Evolutionary conservation across 2,329 filamentous ascomycete genomes (phyloP).

Genomic region (Fusarium pseudoanthophilum): DNA sequence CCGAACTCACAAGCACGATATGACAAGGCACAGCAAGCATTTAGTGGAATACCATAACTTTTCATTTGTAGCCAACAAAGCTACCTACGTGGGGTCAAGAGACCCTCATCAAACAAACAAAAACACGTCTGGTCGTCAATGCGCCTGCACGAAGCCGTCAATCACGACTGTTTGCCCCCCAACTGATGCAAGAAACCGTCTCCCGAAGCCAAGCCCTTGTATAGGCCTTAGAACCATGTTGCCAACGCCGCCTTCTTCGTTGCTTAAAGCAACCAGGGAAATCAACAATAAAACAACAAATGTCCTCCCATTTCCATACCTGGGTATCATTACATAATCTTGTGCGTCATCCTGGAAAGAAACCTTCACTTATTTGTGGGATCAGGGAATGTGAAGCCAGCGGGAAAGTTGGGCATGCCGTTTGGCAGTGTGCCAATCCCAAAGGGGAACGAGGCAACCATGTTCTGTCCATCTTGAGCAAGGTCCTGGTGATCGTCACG

Average conservation of each 20-base stretch:
- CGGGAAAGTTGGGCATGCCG: conserved; percentile 56
- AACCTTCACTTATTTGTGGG: conserved; percentile 38
- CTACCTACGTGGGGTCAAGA: conserved; percentile 8
- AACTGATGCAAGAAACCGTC: conserved; percentile 20
- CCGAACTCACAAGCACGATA: not conserved
- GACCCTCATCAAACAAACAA: not conserved
- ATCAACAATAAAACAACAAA: conserved; percentile 29
- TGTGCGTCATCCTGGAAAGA: conserved; percentile 8
- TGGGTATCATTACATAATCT: conserved; percentile 36
- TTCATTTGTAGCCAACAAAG: conserved; percentile 21
- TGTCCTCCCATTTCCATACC: conserved; percentile 28
- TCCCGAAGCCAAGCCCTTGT: not conserved
- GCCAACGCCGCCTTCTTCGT: conserved; percentile 24
- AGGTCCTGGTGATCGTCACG: conserved; percentile 38
- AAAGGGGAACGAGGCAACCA: conserved; percentile 50
- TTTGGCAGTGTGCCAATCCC: conserved; percentile 55
- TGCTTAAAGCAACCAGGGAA: conserved; percentile 16
- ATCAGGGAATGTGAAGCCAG: conserved; percentile 54
- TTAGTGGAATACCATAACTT: conserved; percentile 21
- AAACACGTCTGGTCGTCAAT: conserved; percentile 4
- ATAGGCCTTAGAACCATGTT: conserved; percentile 11
- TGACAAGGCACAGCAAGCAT: not conserved
- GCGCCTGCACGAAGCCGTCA: conserved; percentile 2
- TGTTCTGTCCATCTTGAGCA: conserved; percentile 40
- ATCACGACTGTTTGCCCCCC: conserved; percentile 5